Conservation (phyloP, 768 basidiomycete species). For the Boletus bicolor region DNA sequence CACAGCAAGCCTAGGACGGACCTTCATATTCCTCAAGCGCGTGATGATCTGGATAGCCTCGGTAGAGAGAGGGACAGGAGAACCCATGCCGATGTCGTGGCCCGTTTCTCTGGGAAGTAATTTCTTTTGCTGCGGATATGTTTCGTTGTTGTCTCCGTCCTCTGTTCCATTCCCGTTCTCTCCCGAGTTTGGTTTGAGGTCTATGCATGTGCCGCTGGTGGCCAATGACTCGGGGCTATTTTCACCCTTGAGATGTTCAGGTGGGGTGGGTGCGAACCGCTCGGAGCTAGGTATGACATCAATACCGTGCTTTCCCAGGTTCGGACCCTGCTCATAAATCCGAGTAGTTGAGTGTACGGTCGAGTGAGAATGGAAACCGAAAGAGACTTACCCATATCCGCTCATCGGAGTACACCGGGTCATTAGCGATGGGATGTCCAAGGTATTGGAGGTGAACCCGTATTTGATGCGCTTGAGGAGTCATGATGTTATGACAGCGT, state of each 20-base stretch:
- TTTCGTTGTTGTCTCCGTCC: not conserved
- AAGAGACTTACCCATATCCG: slow-evolving; percentile 64
- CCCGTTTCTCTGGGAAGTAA: slow-evolving; percentile 81
- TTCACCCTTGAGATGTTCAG: slow-evolving; percentile 32
- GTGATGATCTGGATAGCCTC: slow-evolving; percentile 81
- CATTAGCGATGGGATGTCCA: slow-evolving; percentile 92
- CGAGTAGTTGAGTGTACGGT: slow-evolving; percentile 1
- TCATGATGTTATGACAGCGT: slow-evolving; percentile 5
- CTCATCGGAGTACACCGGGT: slow-evolving; percentile 84
- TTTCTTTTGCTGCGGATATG: slow-evolving; percentile 36
- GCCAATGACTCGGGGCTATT: slow-evolving; percentile 49
- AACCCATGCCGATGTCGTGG: slow-evolving; percentile 84
- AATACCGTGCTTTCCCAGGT: slow-evolving; percentile 76
- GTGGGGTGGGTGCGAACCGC: slow-evolving; percentile 59
- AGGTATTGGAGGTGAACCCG: slow-evolving; percentile 95
- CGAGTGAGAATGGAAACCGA: not conserved
- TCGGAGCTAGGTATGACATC: slow-evolving; percentile 68
- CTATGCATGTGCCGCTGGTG: not conserved
- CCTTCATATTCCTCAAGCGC: slow-evolving; percentile 79
- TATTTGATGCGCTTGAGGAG: slow-evolving; percentile 82
- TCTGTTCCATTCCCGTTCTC: not conserved
- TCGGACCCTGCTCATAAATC: slow-evolving; percentile 49
- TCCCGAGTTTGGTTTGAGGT: not conserved
- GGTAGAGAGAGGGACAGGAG: slow-evolving; percentile 73
- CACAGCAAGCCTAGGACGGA: slow-evolving; percentile 26